Conservation (phyloP, 345 rosid genomes). For the Pseudoturritis turrita region DNA sequence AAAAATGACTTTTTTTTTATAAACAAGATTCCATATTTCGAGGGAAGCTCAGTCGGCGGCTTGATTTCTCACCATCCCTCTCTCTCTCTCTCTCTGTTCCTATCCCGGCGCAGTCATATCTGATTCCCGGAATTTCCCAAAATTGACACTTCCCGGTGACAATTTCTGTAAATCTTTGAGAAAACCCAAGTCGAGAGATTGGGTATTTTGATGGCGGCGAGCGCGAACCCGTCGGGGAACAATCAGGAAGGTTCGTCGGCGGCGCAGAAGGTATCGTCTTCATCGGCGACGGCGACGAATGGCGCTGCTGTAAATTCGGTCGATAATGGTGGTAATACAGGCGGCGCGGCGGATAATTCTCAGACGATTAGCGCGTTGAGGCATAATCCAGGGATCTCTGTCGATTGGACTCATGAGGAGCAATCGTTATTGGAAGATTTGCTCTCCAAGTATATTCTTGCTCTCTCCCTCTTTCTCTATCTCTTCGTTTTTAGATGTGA, state of each 20-base stretch:
- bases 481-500: not conserved
- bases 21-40: slow-evolving; percentile 29
- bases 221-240: slow-evolving; percentile 55
- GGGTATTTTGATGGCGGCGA: slow-evolving; percentile 51
- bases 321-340: slow-evolving; percentile 35
- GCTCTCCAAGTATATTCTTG: slow-evolving; percentile 42
- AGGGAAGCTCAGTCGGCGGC: slow-evolving; percentile 27
- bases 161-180: not conserved
- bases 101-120: slow-evolving; percentile 21
- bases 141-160: not conserved
- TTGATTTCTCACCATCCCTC: slow-evolving; percentile 9
- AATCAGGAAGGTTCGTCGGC: slow-evolving; percentile 47
- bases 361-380: slow-evolving; percentile 44
- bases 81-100: slow-evolving; percentile 7
- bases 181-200: not conserved
- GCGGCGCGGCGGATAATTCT: slow-evolving; percentile 34
- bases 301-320: slow-evolving; percentile 45
- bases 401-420: slow-evolving; percentile 66
- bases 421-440: slow-evolving; percentile 69
- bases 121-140: not conserved
- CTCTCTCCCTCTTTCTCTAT: not conserved
- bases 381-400: slow-evolving; percentile 66
- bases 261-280: slow-evolving; percentile 34
- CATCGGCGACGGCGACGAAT: slow-evolving; percentile 33
- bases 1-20: not conserved